Base-by-base conservation (phyloP, 371 early-diverging fungal species). In the Blakeslea trispora region DNA sequence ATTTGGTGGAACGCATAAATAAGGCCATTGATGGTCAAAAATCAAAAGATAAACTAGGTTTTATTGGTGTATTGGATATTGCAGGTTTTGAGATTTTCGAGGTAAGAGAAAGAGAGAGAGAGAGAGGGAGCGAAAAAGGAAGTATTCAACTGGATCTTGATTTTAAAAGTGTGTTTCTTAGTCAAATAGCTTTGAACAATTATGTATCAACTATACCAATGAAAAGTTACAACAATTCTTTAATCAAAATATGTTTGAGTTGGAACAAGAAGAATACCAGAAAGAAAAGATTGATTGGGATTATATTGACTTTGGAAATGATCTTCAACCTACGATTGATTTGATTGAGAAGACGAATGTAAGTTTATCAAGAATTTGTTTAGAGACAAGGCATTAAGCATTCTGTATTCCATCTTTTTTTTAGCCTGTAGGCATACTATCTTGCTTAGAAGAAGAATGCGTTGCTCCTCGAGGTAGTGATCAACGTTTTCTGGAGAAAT, bases 51-150 rank as follows among this genome's bases (percentile, higher is more conserved):
- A 67, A 68, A 31, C 17, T 65, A 22, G 66, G 65, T 1, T 99
- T 95, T 61, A 99, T 99, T 65, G 99, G 99, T 40, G 98, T 99
- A 9, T 76, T 99, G 11, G 99, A 99, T 86, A 99, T 99, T 77
- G 99, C 99, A 32, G 99, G 99, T 15, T 99, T 99, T 77, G 99
- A 99, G 81, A 99, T 99, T 55, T 97, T 99, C 68, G 91, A 98
- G 68, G 89, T 89, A 68, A 73, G 59, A 7, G 19, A 21, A n/a
- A n/a, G n/a, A n/a, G n/a, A n/a, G n/a, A n/a, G n/a, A n/a, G n/a
- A n/a, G n/a, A n/a, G n/a, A n/a, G n/a, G n/a, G n/a, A n/a, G n/a
- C n/a, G n/a, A n/a, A n/a, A n/a, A n/a, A n/a, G n/a, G n/a, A n/a
- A n/a, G n/a, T n/a, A n/a, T n/a, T n/a, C n/a, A n/a, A n/a, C n/a